These are phyloP conservation scores for Elymus sibiricus DNA, from an alignment of 176 grass and related monocot genomes.

Conservation along the genomic window DNA sequence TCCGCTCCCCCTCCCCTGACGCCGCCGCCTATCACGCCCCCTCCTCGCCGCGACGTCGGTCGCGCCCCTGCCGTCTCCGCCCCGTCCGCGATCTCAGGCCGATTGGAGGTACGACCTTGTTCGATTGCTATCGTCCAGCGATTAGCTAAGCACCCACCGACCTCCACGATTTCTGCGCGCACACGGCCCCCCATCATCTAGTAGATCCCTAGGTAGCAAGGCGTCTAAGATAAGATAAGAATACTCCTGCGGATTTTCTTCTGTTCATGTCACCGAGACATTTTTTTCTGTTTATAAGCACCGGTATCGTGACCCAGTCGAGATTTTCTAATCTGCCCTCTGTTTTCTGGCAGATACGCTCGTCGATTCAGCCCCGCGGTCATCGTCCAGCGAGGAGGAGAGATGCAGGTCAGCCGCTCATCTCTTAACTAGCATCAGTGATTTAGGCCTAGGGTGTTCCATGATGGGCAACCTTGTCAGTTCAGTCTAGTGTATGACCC, in stretches of 20 bases:
- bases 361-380: neutral
- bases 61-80: neutral
- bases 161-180: neutral
- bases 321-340: neutral
- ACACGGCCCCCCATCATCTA: neutral
- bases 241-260: neutral
- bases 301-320: neutral
- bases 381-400: neutral
- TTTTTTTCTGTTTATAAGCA: neutral
- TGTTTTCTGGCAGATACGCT: neutral
- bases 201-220: neutral
- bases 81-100: neutral
- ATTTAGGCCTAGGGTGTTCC: neutral
- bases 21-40: neutral
- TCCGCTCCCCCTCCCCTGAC: neutral
- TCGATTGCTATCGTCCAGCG: neutral
- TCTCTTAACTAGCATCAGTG: neutral
- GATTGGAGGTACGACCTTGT: neutral
- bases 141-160: neutral
- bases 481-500: neutral
- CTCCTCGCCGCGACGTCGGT: neutral
- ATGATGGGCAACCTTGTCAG: neutral
- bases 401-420: slow-evolving; percentile 39
- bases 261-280: neutral
- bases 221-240: neutral